Percentiles rank a stretch among this genome's conserved stretches.
Evolutionary conservation across 2,329 filamentous ascomycete genomes (phyloP).

Genomic region (Rhynchosporium graminicola): DNA sequence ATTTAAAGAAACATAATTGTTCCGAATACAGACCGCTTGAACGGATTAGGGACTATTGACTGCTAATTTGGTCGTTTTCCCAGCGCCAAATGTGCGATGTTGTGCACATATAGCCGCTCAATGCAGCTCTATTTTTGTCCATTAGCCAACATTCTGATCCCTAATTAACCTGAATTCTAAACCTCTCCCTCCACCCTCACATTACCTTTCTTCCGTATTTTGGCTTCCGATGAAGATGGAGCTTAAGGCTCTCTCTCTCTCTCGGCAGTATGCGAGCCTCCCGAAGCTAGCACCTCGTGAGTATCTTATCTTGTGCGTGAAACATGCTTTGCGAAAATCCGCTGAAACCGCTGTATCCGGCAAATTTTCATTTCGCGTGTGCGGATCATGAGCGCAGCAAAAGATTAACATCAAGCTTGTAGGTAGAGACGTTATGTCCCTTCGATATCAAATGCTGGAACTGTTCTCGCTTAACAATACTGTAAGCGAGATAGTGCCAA

Average conservation of each 20-base stretch:
- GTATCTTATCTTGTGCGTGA: conserved; percentile 1
- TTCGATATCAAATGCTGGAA: conserved; percentile 18
- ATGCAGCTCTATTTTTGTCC: conserved; percentile 37
- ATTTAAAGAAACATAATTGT: conserved; percentile 39
- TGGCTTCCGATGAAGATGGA: conserved; percentile 1
- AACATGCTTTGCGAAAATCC: conserved; percentile 1
- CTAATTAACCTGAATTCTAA: conserved; percentile 10
- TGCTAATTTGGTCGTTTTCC: conserved; percentile 32
- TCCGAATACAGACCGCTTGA: conserved; percentile 23
- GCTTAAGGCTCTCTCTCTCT: neutral
- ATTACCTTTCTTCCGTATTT: neutral
- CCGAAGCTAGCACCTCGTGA: conserved; percentile 2
- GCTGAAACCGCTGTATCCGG: conserved; percentile 22
- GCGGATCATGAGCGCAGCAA: conserved; percentile 19
- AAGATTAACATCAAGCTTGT: conserved; percentile 11
- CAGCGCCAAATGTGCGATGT: conserved; percentile 16
- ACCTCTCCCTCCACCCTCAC: conserved; percentile 1
- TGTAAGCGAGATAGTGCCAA: conserved; percentile 4
- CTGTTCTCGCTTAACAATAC: conserved; percentile 10
- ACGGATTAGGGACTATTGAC: conserved; percentile 18
- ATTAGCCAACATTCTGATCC: conserved; percentile 13
- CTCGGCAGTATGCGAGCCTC: conserved; percentile 10
- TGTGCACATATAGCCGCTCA: conserved; percentile 30
- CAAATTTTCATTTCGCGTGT: conserved; percentile 24
- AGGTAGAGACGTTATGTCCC: conserved; percentile 12